Evolutionary conservation across 805 yeast genomes (phyloP), one percentile per base, ranked within the genome.

Genomic region (Maudiozyma pseudohumilis): DNA sequence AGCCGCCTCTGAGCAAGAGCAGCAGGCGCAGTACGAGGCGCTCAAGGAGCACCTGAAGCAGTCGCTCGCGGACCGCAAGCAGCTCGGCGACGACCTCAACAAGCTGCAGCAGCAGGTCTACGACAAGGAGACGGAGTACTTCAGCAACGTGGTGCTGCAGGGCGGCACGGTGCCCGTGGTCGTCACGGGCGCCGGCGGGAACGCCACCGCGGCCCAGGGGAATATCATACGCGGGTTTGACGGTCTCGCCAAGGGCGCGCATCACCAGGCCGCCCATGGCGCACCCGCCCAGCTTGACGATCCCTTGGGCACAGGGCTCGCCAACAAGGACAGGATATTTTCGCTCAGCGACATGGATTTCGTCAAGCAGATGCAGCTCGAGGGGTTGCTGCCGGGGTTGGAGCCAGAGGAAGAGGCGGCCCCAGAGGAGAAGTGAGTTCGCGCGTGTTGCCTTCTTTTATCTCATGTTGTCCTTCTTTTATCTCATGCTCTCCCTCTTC

Each of bases 141-240:
- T 33, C 22, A 26, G 24, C n/a, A 28, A 36, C 15, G 30, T 39
- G 20, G 41, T 46, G 6, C 31, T 11, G 11, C 25, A n/a, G 26
- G 16, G 19, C 17, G 34, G 17, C 6, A 17, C 23, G 2, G 20
- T 17, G 7, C 25, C 11, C 10, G 8, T 23, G 25, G n/a, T n/a
- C n/a, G n/a, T n/a, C n/a, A n/a, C n/a, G n/a, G n/a, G n/a, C n/a
- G n/a, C n/a, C n/a, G n/a, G n/a, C n/a, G n/a, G n/a, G n/a, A n/a
- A n/a, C n/a, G 8, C 16, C 30, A n/a, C n/a, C n/a, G n/a, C n/a
- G n/a, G n/a, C n/a, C n/a, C 15, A 26, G 3, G 63, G 96, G 0
- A 88, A 85, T 56, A 80, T 89, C 20, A 81, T 86, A n/a, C 80
- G 81, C 45, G 97, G 97, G 1, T 88, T 87, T 50, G 96, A 88